A percentile compares a stretch with the other conserved stretches of the same genome.
These are phyloP conservation scores for Cladosporium phlei DNA, from an alignment of 2,329 filamentous ascomycete species.

Conservation along the genomic window DNA sequence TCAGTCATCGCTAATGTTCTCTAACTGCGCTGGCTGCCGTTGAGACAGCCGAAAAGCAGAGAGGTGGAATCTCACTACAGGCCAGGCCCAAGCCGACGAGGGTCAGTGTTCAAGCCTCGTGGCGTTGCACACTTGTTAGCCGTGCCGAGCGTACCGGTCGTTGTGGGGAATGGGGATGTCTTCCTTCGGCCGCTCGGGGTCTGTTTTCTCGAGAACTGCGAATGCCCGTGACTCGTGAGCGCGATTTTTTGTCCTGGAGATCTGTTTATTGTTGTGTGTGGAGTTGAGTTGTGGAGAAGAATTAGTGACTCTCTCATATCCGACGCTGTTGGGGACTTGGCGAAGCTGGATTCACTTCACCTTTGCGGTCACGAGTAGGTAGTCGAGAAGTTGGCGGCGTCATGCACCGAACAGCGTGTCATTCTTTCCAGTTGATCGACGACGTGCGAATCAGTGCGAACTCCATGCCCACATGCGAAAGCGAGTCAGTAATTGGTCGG, in stretches of 20 bases:
- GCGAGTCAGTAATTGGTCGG: too few relatives aligned
- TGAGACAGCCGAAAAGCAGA: conserved; percentile 8
- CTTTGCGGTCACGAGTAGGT: too few relatives aligned
- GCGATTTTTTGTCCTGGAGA: conserved; percentile 1
- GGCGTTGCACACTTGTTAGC: conserved; percentile 13
- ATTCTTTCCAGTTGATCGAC: neutral
- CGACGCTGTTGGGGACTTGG: conserved; percentile 1
- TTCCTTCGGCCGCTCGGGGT: neutral
- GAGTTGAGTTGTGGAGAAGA: conserved; percentile 2
- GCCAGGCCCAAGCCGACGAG: neutral
- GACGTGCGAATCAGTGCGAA: neutral
- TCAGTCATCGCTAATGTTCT: too few relatives aligned
- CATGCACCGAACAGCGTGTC: neutral
- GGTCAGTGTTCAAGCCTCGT: conserved; percentile 12
- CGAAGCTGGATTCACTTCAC: too few relatives aligned
- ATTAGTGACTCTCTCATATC: too few relatives aligned
- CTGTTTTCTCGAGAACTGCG: too few relatives aligned
- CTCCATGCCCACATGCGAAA: too few relatives aligned
- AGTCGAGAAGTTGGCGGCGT: too few relatives aligned
- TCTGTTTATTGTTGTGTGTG: neutral
- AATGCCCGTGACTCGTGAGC: too few relatives aligned
- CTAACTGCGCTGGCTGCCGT: neutral
- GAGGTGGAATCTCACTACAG: too few relatives aligned
- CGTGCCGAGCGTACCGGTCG: conserved; percentile 12
- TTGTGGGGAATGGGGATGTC: conserved; percentile 1